These are phyloP conservation scores for Nidula niveotomentosa DNA, from an alignment of 1,284 basidiomycete genomes.

Conservation along the genomic window DNA sequence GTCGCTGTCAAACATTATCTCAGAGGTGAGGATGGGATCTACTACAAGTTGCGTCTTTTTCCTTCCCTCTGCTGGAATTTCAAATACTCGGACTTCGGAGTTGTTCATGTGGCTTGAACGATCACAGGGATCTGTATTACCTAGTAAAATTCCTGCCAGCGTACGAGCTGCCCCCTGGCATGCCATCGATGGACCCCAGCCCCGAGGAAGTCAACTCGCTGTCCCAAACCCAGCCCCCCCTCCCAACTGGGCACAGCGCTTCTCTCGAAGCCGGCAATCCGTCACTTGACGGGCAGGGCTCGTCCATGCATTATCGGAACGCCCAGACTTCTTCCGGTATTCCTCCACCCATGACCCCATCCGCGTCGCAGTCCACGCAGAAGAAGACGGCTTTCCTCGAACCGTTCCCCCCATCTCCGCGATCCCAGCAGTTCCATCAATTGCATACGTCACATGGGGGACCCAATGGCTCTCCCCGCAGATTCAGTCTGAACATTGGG, in stretches of 20 bases:
- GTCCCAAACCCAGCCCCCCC: conserved; percentile 1
- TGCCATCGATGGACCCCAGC: conserved; percentile 44
- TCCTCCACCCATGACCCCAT: conserved; percentile 10
- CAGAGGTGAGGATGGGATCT: conserved; percentile 50
- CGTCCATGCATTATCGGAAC: conserved; percentile 22
- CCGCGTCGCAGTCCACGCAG: conserved; percentile 4
- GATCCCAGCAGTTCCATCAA: too few relatives aligned
- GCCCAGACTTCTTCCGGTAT: conserved; percentile 5
- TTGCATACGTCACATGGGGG: too few relatives aligned
- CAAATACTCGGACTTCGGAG: too few relatives aligned
- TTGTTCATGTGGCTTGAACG: not conserved
- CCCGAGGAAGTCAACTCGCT: conserved; percentile 11
- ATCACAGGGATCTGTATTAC: conserved; percentile 57
- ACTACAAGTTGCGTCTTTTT: conserved; percentile 34
- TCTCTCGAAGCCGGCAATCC: not conserved
- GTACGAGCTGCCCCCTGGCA: conserved; percentile 57
- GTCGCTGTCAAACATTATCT: conserved; percentile 39
- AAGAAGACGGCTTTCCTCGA: conserved; percentile 2
- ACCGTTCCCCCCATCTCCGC: not conserved
- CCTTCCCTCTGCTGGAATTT: not conserved
- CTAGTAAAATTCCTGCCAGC: conserved; percentile 68
- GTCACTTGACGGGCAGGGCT: conserved; percentile 2
- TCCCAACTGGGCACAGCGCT: not conserved
- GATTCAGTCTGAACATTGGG: too few relatives aligned
- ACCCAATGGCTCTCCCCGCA: too few relatives aligned